Base-by-base conservation (phyloP, 306 rosid genomes). In the Abrus pulchellus region DNA sequence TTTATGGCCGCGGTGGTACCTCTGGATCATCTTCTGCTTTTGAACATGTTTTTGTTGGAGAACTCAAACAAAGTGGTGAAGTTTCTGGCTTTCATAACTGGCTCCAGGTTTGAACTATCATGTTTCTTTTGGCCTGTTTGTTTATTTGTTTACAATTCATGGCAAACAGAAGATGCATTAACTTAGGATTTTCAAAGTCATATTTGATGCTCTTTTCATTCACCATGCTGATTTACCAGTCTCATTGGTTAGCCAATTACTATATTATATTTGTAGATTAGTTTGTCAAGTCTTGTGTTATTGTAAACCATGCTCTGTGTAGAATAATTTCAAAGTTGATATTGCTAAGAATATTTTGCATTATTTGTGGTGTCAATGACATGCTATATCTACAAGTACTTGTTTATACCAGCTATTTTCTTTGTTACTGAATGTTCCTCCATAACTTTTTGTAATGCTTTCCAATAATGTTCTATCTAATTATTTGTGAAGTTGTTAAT, bases 81-180 rank as follows among this genome's bases (percentile, higher is more conserved):
- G 93, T 95, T 85, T 90, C 94, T 63, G 99, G 99, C 72, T 95
- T 95, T 83, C 99, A 95, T 83, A 95, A 95, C 85, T 93, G 98
- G 99, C 86, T 95, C 83, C 98, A 95, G 98, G 98, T 95, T 47
- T 79, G 76, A 72, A 73, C 32, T 77, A 29, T 28, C 67, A 32
- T n/a, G 52, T 56, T 30, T 27, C 36, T 47, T 57, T 38, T 27
- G 70, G 13, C 14, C 38, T 53, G 38, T 74, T 54, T 43, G 29
- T 20, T 13, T 78, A 36, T 71, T 61, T 63, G 12, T 55, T 62
- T 11, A n/a, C 38, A 66, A 60, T 74, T 59, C 36, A 29, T 61
- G 74, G 56, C 43, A 63, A 54, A 67, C 56, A 52, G 54, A 57
- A 27, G 57, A 8, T 48, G 47, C 14, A 55, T 68, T 38, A 64